Conservation (phyloP, 1,284 basidiomycete species). For the Ustilago trichophora region DNA sequence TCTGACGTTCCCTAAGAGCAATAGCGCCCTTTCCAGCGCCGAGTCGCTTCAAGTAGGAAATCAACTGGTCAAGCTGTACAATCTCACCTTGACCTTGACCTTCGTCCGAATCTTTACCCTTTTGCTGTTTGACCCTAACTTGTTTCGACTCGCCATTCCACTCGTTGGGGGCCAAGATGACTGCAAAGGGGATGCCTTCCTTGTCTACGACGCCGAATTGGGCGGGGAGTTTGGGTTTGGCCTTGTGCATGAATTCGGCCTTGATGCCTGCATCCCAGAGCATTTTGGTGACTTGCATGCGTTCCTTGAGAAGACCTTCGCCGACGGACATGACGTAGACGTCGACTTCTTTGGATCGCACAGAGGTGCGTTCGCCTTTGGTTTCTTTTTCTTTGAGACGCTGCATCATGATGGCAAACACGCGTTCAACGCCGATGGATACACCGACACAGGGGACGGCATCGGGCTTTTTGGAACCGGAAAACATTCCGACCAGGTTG, state of each 20-base stretch:
- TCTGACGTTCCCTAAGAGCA: slow-evolving; percentile 17
- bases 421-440: slow-evolving; percentile 92
- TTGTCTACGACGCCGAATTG: slow-evolving; percentile 93
- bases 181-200: slow-evolving; percentile 88
- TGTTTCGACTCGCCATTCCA: slow-evolving; percentile 71
- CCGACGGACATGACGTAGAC: slow-evolving; percentile 93
- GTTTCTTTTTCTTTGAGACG: slow-evolving; percentile 77
- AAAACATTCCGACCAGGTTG: slow-evolving; percentile 93
- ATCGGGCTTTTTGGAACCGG: slow-evolving; percentile 77
- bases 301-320: slow-evolving; percentile 85
- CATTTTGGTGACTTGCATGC: slow-evolving; percentile 82
- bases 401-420: slow-evolving; percentile 91
- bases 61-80: slow-evolving; percentile 71
- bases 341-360: slow-evolving; percentile 88
- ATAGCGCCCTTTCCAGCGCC: slow-evolving; percentile 24
- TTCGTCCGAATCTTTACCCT: slow-evolving; percentile 72
- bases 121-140: slow-evolving; percentile 91
- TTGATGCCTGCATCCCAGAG: slow-evolving; percentile 89
- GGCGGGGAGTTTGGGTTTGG: slow-evolving; percentile 74
- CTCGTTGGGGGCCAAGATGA: slow-evolving; percentile 89
- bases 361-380: slow-evolving; percentile 67
- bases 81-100: slow-evolving; percentile 75
- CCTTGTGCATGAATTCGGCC: slow-evolving; percentile 93
- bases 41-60: slow-evolving; percentile 72
- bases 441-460: slow-evolving; percentile 90